Evolutionary conservation across 2,329 filamentous ascomycete species (phyloP).

Genomic region (Stagonosporopsis chrysanthemi): DNA sequence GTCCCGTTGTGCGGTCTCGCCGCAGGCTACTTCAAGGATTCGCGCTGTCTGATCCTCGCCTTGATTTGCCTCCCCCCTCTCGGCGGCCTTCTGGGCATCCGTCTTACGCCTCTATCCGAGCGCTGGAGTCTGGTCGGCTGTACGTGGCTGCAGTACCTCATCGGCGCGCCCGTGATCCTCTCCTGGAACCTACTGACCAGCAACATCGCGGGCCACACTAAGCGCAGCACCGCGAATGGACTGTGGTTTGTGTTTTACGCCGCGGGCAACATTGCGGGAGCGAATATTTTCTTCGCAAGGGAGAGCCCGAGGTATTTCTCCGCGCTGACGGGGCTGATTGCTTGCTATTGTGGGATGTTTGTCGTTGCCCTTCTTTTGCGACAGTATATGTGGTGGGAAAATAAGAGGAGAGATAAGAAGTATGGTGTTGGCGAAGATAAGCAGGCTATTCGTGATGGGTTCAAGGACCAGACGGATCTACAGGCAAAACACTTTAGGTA

Average conservation of each 20-base stretch:
- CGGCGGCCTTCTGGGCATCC: constrained; percentile 59
- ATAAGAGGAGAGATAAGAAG: constrained; percentile 37
- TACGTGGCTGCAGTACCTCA: constrained; percentile 60
- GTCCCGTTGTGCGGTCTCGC: constrained; percentile 47
- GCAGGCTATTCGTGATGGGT: constrained; percentile 44
- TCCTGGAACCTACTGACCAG: constrained; percentile 60
- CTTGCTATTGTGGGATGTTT: constrained; percentile 55
- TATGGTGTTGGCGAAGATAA: constrained; percentile 41
- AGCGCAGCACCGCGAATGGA: constrained; percentile 59
- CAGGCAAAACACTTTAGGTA: constrained; percentile 47
- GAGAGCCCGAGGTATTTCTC: constrained; percentile 57
- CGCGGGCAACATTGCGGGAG: constrained; percentile 58
- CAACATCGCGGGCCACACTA: constrained; percentile 59
- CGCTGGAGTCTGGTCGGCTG: constrained; percentile 60
- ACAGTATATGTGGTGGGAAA: constrained; percentile 45
- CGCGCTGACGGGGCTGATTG: constrained; percentile 53
- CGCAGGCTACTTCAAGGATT: constrained; percentile 41
- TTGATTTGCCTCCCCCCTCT: constrained; percentile 57
- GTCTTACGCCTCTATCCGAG: constrained; percentile 56
- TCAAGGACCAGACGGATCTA: constrained; percentile 46
- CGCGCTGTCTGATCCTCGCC: constrained; percentile 42
- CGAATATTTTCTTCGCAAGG: constrained; percentile 56
- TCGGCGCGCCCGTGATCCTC: constrained; percentile 60
- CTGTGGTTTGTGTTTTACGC: constrained; percentile 60
- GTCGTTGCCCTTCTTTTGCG: constrained; percentile 39